A percentile compares a stretch with the other conserved stretches of the same genome.
These are phyloP conservation scores for Ganoderma sinense DNA, from an alignment of 1,284 basidiomycete species.

Conservation along the genomic window DNA sequence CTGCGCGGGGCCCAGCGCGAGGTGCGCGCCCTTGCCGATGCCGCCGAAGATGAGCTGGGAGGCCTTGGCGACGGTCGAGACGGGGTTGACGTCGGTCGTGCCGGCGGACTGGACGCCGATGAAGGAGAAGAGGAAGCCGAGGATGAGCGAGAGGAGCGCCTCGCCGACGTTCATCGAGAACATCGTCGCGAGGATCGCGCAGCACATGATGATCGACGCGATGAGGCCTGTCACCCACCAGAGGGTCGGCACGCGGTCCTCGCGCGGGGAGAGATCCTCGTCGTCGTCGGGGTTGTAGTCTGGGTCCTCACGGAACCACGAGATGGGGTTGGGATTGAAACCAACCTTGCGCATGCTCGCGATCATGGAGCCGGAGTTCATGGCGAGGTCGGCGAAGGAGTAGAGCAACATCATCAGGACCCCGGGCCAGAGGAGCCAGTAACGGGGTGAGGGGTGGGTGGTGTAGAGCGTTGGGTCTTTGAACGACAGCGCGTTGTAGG, in stretches of 20 bases:
- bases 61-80: conserved; percentile 64
- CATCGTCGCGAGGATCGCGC: conserved; percentile 61
- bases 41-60: conserved; percentile 71
- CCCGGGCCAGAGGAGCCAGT: conserved; percentile 76
- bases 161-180: conserved; percentile 68
- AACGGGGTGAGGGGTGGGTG: conserved; percentile 62
- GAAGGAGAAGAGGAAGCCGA: conserved; percentile 76
- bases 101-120: conserved; percentile 71
- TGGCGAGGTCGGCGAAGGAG: conserved; percentile 41
- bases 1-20: conserved; percentile 48
- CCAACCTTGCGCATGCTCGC: conserved; percentile 20
- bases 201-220: conserved; percentile 58
- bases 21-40: conserved; percentile 55
- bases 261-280: conserved; percentile 55
- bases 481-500: conserved; percentile 55
- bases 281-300: conserved; percentile 39
- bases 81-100: conserved; percentile 66
- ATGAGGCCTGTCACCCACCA: conserved; percentile 64
- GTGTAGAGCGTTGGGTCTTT: conserved; percentile 49
- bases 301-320: conserved; percentile 32
- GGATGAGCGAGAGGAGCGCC: conserved; percentile 60
- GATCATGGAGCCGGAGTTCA: conserved; percentile 30
- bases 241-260: conserved; percentile 62
- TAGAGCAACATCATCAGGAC: conserved; percentile 61
- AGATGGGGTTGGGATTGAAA: conserved; percentile 26